Base-by-base conservation (phyloP, 1,284 basidiomycete species). In the Marasmius fiardii region DNA sequence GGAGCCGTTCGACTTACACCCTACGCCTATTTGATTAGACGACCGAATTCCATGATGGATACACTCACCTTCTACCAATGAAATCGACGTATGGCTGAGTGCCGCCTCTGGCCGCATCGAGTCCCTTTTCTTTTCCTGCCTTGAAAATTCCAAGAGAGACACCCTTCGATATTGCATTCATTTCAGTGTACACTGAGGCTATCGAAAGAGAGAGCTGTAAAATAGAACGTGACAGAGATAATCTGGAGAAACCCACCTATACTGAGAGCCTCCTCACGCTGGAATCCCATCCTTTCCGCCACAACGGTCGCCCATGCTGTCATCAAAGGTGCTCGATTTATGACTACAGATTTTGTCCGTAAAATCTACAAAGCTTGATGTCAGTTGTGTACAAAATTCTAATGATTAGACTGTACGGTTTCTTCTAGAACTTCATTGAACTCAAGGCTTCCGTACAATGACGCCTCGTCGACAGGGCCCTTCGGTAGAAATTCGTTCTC, bases 281-380 rank as follows among this genome's bases (percentile, higher is more conserved):
- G 80, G 68, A 98, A 98, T 2, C 92, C 92, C 57, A 96, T 77
- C 26, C 85, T 77, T 64, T 95, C 91, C 6, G 92, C 88, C 16
- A 98, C 88, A 35, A 93, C 73, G 54, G 83, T 90, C 0, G 92
- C 85, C 95, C 95, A 98, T 1, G 90, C 92, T 49, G 89, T 93
- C 91, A 98, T 92, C 53, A 98, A 79, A 0, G 96, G 95, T 1
- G 95, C 95, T 20, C 95, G 86, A 70, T 98, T 98, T 52, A 93
- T 81, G 8, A 93, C 78, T 24, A 84, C 79, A 10, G 71, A 81
- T 63, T 86, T 90, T 43, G 67, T 74, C 60, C 66, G 74, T 35
- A 95, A 75, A 23, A 77, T 69, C 90, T 93, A 16, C 28, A 20
- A 12, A 3, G 34, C 12, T 16, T 39, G n/a, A 16, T 41, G 16